Percentiles rank a stretch among this genome's conserved stretches.
These are phyloP conservation scores for Aspergillus cavernicola DNA, from an alignment of 495 filamentous ascomycete genomes.

Conservation along the genomic window DNA sequence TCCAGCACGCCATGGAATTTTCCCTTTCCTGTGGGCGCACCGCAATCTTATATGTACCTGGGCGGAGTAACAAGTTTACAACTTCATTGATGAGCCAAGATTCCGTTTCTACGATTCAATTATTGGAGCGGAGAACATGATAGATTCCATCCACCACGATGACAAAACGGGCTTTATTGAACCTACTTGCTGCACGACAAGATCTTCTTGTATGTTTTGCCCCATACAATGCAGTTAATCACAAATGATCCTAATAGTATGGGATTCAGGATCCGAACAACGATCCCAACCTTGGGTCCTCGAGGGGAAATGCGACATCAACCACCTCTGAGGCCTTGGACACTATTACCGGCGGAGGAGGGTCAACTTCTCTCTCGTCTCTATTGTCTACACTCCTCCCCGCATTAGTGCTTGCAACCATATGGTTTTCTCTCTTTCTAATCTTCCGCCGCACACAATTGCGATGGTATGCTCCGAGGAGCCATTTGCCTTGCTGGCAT, in stretches of 20 bases:
- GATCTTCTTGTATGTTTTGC: constrained; percentile 18
- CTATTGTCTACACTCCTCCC: constrained; percentile 71
- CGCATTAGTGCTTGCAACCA: constrained; percentile 58
- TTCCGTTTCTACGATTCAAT: too few relatives aligned
- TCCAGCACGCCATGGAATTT: constrained; percentile 20
- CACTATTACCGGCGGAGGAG: constrained; percentile 23
- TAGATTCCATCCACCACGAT: constrained; percentile 8
- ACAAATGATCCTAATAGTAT: background rate
- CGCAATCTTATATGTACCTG: constrained; percentile 10
- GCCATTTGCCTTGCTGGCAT: constrained; percentile 69
- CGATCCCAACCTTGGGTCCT: constrained; percentile 43
- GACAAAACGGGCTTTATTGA: constrained; percentile 8
- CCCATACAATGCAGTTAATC: background rate
- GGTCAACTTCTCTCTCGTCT: constrained; percentile 44
- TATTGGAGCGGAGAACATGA: background rate
- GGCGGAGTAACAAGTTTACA: too few relatives aligned
- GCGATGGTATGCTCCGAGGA: constrained; percentile 78
- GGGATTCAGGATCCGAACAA: constrained; percentile 31
- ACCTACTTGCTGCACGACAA: constrained; percentile 12
- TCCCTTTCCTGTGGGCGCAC: constrained; percentile 5
- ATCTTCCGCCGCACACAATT: constrained; percentile 66
- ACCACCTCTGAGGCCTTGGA: constrained; percentile 33
- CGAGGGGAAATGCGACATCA: constrained; percentile 39
- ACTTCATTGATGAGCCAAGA: too few relatives aligned
- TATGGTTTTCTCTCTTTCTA: constrained; percentile 70